Base-by-base conservation (phyloP, 371 early-diverging fungal genomes). In the Mucor indicus region DNA sequence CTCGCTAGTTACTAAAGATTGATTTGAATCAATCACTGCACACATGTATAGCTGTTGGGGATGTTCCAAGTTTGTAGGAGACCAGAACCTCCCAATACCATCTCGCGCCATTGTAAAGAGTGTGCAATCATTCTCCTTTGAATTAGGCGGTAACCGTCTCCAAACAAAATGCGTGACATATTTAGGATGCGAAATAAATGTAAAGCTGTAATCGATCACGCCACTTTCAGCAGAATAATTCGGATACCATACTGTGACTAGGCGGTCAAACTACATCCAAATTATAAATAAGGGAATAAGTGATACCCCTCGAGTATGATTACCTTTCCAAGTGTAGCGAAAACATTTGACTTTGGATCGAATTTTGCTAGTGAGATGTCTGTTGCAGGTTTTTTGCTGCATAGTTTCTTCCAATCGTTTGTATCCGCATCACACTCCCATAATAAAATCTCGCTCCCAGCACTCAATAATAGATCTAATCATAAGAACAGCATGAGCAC, bases 31-130 rank as follows among this genome's bases (percentile, higher is more conserved):
- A 40, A 90, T 79, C 4, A 82, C 81, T 0, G 84, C 84, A 38
- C 77, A 72, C 62, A 90, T 69, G 24, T 84, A 79, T 38, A 90
- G 77, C 4, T 57, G 59, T 29, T 77, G 73, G 1, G 77, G 76
- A 16, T 71, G 64, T 3, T 64, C 50, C 0, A 62, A 42, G 38
- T 72, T 62, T 8, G 68, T 66, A 2, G 84, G 84, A n/a, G 81
- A 70, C 91, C 92, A 92, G n/a, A 92, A 75, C 5, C 91, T 76
- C 36, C 86, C 79, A 17, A 87, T 75, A 9, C 83, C 85, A 53
- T 90, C 90, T 17, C 65, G 65, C n/a, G 80, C 74, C 74, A 80
- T 77, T 1, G 92, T 88, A 42, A 89, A 77, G 8, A 92, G 59
- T 6, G 84, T 78, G 44, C 81, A 81, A 20, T 67, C 69, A 1